Evolutionary conservation across 352 stramenopile genomes (phyloP), one percentile per base, ranked within the genome.

Genomic region (Pythium plurisporium): DNA sequence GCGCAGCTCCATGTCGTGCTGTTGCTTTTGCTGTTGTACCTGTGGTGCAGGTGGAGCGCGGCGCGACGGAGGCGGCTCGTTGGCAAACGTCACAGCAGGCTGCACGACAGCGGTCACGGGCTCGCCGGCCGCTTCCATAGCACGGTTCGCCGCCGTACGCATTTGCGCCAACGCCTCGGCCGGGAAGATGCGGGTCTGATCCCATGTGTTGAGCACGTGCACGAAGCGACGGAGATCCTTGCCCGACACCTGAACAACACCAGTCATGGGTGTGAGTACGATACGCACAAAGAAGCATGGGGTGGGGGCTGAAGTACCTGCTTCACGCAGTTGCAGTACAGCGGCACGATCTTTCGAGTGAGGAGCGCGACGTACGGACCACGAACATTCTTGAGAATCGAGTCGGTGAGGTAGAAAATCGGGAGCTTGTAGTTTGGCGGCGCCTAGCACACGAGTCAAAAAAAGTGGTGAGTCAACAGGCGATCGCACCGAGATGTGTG

Each of bases 321-420:
- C 25, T 76, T 74, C 40, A 93, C 81, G 55, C 83, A 93, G 58
- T 94, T 92, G 67, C 82, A 88, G 62, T 92, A 95, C 17, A 95
- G 70, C 45, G 79, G 79, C 11, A 89, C 79, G 33, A 96, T 89
- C 43, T 82, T 84, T 27, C 69, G 64, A 3, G 72, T 67, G 23
- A 96, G 85, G 0, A 95, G 74, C 27, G 68, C 22, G 9, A 80
- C 34, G 64, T 96, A 96, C 44, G 80, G 76, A 0, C 82, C 85
- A 12, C 76, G 64, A 8, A 95, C 79, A 52, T 96, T 96, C 74
- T 94, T 95, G 31, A 96, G 70, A 56, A 96, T 96, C 12, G 87
- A 96, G 62, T 96, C 87, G 10, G 85, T 95, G 20, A 96, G 64
- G 65, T 96, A 96, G 58, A 95, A 91, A 54, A 94, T 92, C 22